A percentile compares a stretch with the other conserved stretches of the same genome.
These are phyloP conservation scores for Cladophialophora exuberans DNA, from an alignment of 2,329 filamentous ascomycete genomes.

Conservation along the genomic window DNA sequence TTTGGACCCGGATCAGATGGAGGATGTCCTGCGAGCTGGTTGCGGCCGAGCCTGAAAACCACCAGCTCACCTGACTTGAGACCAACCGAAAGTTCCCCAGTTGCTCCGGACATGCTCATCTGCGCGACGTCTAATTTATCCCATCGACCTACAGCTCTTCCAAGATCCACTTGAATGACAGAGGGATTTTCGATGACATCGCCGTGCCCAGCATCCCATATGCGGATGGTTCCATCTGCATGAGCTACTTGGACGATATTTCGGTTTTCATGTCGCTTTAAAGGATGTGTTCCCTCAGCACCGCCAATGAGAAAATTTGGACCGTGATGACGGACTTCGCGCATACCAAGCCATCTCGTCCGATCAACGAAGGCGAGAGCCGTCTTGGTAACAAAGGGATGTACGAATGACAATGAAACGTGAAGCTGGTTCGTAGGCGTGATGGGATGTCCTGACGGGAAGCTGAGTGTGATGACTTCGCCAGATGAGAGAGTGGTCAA, in stretches of 20 bases:
- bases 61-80: slow-evolving; percentile 81
- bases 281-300: slow-evolving; percentile 67
- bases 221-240: slow-evolving; percentile 83
- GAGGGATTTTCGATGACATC: slow-evolving; percentile 89
- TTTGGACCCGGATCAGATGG: slow-evolving; percentile 53
- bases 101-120: slow-evolving; percentile 79
- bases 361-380: slow-evolving; percentile 75
- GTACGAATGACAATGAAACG: slow-evolving; percentile 81
- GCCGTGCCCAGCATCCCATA: slow-evolving; percentile 90
- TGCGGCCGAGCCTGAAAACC: slow-evolving; percentile 85
- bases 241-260: slow-evolving; percentile 87
- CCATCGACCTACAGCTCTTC: slow-evolving; percentile 77
- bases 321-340: slow-evolving; percentile 79
- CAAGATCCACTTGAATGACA: slow-evolving; percentile 83
- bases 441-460: slow-evolving; percentile 88
- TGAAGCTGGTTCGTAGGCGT: slow-evolving; percentile 92
- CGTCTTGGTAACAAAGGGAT: slow-evolving; percentile 80
- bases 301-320: slow-evolving; percentile 80
- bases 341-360: slow-evolving; percentile 84
- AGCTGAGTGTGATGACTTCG: slow-evolving; percentile 85
- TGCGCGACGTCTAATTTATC: slow-evolving; percentile 75
- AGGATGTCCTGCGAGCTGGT: slow-evolving; percentile 67
- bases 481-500: slow-evolving; percentile 80
- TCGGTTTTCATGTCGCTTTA: slow-evolving; percentile 78
- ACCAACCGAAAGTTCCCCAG: slow-evolving; percentile 83